Percentiles rank a stretch among this genome's conserved stretches.
phyloP scores from a whole-genome alignment of 2,329 filamentous ascomycete genomes.

The Ophiostoma quercus region DNA sequence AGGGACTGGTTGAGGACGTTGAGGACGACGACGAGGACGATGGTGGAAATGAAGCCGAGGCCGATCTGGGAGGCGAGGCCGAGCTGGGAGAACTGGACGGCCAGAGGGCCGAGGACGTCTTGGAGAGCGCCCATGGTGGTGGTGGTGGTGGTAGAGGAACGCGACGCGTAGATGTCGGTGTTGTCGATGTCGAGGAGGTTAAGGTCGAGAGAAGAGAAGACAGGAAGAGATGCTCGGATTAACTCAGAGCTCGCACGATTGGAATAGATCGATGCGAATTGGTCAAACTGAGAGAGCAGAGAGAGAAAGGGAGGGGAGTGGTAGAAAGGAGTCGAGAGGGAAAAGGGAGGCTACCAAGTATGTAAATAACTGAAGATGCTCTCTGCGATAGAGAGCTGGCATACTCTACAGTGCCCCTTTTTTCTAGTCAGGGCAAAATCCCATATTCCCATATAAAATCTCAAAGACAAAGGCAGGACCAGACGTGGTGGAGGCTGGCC shows the following conservation, averaged over 20 bases:
- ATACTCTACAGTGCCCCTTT: constrained; percentile 9
- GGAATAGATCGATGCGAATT: constrained; percentile 21
- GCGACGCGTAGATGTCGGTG: background rate
- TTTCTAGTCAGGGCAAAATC: constrained; percentile 13
- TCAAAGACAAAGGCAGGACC: background rate
- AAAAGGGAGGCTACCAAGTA: background rate
- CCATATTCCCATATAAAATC: background rate
- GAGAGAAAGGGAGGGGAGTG: too few relatives aligned
- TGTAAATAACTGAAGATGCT: background rate
- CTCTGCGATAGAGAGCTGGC: background rate
- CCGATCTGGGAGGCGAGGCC: constrained; percentile 45
- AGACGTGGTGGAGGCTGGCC: constrained; percentile 1
- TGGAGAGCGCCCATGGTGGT: constrained; percentile 52
- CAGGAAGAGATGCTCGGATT: background rate
- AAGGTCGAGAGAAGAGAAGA: background rate
- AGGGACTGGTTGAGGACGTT: constrained; percentile 79
- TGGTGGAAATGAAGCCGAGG: constrained; percentile 40
- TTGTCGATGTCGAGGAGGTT: too few relatives aligned
- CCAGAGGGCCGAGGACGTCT: constrained; percentile 46
- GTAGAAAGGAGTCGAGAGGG: background rate
- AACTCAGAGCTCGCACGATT: constrained; percentile 11
- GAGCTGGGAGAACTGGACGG: constrained; percentile 47
- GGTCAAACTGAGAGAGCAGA: constrained; percentile 9
- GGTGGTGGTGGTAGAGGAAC: background rate
- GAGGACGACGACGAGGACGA: constrained; percentile 58